phyloP scores from a whole-genome alignment of 2,329 filamentous ascomycete species.

The Colletotrichum brevisporum region DNA sequence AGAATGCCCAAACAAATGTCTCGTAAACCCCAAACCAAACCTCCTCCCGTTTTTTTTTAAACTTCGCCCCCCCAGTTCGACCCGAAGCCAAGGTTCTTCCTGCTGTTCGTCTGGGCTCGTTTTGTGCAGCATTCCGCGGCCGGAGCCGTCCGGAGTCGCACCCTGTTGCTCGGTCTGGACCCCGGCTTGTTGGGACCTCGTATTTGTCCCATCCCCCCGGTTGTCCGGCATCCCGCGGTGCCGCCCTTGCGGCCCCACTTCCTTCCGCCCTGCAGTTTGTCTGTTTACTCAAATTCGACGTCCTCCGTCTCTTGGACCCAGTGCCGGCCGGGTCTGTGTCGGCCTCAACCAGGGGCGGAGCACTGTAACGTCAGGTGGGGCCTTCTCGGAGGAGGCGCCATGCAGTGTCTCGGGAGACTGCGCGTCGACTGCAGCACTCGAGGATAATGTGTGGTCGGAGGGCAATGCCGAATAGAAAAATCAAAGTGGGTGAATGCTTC shows the following conservation, averaged over 20 bases:
- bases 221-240: conserved; percentile 2
- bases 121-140: background rate
- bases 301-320: conserved; percentile 4
- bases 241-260: conserved; percentile 30
- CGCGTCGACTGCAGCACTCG: too few relatives aligned
- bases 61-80: conserved; percentile 5
- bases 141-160: background rate
- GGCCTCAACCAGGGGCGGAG: background rate
- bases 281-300: conserved; percentile 27
- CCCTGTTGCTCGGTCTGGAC: background rate
- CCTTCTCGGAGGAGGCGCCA: background rate
- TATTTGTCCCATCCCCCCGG: background rate
- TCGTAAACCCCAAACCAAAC: background rate
- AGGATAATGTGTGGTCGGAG: too few relatives aligned
- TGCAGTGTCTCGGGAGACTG: background rate
- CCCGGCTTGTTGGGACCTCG: background rate
- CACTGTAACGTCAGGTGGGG: background rate
- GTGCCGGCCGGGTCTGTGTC: background rate
- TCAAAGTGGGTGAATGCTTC: too few relatives aligned
- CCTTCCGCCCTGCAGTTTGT: conserved; percentile 10
- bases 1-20: conserved; percentile 13
- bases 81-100: background rate
- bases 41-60: conserved; percentile 9
- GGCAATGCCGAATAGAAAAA: too few relatives aligned
- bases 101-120: too few relatives aligned